Conservation (phyloP, 2,329 filamentous ascomycete species). For the Cytospora chrysosperma region DNA sequence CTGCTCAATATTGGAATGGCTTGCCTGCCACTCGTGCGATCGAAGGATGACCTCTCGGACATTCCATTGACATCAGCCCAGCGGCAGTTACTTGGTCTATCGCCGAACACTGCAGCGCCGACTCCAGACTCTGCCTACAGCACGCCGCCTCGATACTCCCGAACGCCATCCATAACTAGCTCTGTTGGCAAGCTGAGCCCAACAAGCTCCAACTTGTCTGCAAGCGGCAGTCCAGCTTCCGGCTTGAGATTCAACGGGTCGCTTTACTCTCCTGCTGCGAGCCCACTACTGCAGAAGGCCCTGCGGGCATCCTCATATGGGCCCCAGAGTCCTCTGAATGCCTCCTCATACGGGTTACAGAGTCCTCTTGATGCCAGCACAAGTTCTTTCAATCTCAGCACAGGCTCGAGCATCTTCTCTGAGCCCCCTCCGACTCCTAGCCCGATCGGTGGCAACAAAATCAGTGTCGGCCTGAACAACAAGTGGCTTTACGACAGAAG, state of each 20-base stretch:
- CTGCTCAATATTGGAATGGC: constrained; percentile 71
- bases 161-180: constrained; percentile 65
- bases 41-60: constrained; percentile 76
- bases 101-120: constrained; percentile 60
- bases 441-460: constrained; percentile 60
- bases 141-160: constrained; percentile 83
- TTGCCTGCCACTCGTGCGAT: constrained; percentile 68
- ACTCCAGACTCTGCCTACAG: constrained; percentile 72
- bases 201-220: constrained; percentile 58
- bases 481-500: constrained; percentile 94
- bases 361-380: constrained; percentile 52
- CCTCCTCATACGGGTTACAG: constrained; percentile 57
- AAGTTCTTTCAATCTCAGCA: constrained; percentile 49
- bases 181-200: constrained; percentile 62
- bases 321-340: constrained; percentile 44
- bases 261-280: constrained; percentile 46
- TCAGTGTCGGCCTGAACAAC: constrained; percentile 78
- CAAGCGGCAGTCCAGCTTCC: constrained; percentile 40
- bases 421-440: constrained; percentile 68
- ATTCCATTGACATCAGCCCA: constrained; percentile 90
- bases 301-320: constrained; percentile 61
- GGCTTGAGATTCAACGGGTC: constrained; percentile 40
- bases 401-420: constrained; percentile 47
- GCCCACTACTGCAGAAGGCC: constrained; percentile 67
- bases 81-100: constrained; percentile 78